Evolutionary conservation across 345 rosid genomes (phyloP), one percentile per base, ranked within the genome.

Genomic region (Lepidium didymum): DNA sequence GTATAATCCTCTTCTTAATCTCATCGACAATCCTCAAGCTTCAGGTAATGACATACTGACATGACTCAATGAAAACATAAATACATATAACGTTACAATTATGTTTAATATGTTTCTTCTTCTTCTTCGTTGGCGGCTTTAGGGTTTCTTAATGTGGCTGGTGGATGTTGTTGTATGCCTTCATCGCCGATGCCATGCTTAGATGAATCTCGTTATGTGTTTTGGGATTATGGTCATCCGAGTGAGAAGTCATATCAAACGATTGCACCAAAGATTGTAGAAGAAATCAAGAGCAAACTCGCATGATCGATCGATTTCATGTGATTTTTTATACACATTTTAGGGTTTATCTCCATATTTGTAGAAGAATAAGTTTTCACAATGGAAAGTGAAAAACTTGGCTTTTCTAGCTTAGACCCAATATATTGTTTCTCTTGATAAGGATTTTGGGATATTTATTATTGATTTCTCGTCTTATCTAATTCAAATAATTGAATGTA

Each of bases 1-100:
- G 72, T 84, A 75, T 74, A 10, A 19, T 54, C 41, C 79, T 12
- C 18, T 84, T 3, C 68, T 74, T 8, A 40, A 65, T 58, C 58
- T 86, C 62, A 78, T 89, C 75, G 64, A 75, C 33, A 75, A 81
- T 70, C 82, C 87, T 41, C 23, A 56, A n/a, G 55, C 75, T 74
- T 81, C 81, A 41, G 92, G 91, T 89, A 75, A 75, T 15, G 6
- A 8, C 45, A 29, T 89, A 75, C 73, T 15, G 6, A 8, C 45
- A 29, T 18, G 14, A 44, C 8, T 18, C 11, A 14, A 15, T 14
- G 7, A 19, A 34, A 12, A 46, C 33, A 29, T 0, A 29, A 7
- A 29, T 29, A 11, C 3, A 44, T 4, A 29, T 60, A 62, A 15
- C 5, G n/a, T 18, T 46, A 11, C 18, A 62, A 18, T 50, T 38